Conservation (phyloP, 306 rosid species). For the Malus asiatica region DNA sequence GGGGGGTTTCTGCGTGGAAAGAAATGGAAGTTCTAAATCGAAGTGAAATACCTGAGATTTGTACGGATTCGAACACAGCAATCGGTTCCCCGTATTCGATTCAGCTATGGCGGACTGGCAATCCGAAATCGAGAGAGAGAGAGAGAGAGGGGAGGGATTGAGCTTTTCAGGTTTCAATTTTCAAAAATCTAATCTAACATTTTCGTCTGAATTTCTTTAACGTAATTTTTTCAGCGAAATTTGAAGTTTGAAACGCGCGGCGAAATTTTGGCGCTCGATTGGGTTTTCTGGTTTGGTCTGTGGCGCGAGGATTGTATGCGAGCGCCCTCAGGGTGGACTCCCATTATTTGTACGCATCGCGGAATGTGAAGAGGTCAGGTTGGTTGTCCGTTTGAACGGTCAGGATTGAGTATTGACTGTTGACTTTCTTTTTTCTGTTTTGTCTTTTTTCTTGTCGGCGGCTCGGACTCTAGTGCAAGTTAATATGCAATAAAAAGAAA, state of each 20-base stretch:
- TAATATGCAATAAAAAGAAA: not conserved
- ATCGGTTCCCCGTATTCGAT: not conserved
- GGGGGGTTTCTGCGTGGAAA: not conserved
- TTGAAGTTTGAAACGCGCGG: constrained; percentile 29
- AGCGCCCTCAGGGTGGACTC: not conserved
- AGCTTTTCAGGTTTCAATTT: not conserved
- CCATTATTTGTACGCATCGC: too few relatives aligned
- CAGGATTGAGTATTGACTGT: not conserved
- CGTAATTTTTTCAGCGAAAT: constrained; percentile 17
- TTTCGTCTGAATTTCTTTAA: constrained; percentile 10
- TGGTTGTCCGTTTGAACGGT: not conserved
- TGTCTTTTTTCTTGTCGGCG: not conserved
- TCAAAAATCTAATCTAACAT: not conserved
- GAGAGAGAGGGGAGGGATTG: not conserved
- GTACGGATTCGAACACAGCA: not conserved
- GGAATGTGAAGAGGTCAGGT: too few relatives aligned
- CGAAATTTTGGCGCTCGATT: constrained; percentile 43
- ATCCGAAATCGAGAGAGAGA: constrained; percentile 9
- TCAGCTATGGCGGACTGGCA: not conserved
- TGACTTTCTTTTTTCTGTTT: not conserved
- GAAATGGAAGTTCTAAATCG: not conserved
- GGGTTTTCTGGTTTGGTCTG: not conserved
- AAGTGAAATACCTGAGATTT: constrained; percentile 22
- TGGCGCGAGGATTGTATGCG: not conserved
- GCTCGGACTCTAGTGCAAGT: not conserved